Evolutionary conservation across 1,284 basidiomycete genomes (phyloP).

Genomic region (Limonomyces culmigenus): DNA sequence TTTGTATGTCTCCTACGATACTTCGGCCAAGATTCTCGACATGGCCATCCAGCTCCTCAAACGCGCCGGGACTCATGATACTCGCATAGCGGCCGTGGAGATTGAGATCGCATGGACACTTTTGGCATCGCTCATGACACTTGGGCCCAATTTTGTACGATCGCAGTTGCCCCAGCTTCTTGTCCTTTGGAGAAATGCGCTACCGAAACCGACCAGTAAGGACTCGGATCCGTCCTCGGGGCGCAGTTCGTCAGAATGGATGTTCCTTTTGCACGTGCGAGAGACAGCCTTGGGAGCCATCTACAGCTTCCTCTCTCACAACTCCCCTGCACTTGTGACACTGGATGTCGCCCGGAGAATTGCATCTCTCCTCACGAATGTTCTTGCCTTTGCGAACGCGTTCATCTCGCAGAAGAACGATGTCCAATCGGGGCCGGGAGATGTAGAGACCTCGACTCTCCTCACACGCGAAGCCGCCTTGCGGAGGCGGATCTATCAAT

Average conservation of each 20-base stretch:
- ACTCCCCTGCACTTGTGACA: slow-evolving; percentile 65
- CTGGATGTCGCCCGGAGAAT: slow-evolving; percentile 84
- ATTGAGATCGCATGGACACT: slow-evolving; percentile 92
- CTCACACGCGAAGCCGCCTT: slow-evolving; percentile 74
- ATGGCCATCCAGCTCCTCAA: slow-evolving; percentile 85
- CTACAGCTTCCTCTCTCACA: slow-evolving; percentile 76
- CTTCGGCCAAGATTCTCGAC: slow-evolving; percentile 81
- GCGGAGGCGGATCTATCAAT: slow-evolving; percentile 77
- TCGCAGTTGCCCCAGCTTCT: slow-evolving; percentile 85
- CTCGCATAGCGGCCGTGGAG: slow-evolving; percentile 69
- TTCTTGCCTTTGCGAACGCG: slow-evolving; percentile 74
- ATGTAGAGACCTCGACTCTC: slow-evolving; percentile 38
- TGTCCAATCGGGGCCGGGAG: slow-evolving; percentile 24
- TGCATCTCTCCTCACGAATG: slow-evolving; percentile 76
- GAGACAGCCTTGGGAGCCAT: slow-evolving; percentile 86
- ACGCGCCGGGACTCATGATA: slow-evolving; percentile 79
- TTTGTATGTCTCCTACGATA: slow-evolving; percentile 89
- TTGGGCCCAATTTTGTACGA: slow-evolving; percentile 88
- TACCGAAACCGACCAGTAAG: slow-evolving; percentile 87
- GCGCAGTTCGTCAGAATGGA: slow-evolving; percentile 71
- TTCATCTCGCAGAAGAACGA: slow-evolving; percentile 39
- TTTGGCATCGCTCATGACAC: slow-evolving; percentile 80
- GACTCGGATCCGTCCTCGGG: slow-evolving; percentile 65
- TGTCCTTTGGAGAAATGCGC: slow-evolving; percentile 91
- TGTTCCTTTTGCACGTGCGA: slow-evolving; percentile 80